phyloP scores from a whole-genome alignment of 805 yeast genomes.

The Kregervanrija delftensis region DNA sequence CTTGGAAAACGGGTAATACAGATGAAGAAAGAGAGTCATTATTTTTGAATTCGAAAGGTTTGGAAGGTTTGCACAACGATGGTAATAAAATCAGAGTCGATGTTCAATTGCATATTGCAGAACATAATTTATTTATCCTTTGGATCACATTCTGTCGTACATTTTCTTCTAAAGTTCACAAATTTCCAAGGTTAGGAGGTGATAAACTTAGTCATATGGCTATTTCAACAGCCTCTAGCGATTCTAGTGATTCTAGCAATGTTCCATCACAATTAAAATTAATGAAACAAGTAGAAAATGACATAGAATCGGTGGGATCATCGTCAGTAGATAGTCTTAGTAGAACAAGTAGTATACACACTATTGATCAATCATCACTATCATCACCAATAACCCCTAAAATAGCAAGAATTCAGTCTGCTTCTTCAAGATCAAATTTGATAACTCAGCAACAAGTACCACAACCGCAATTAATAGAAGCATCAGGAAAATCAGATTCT shows the following conservation, averaged over 20 bases:
- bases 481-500: too few relatives aligned
- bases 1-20: conserved; percentile 27
- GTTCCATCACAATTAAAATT: conserved; percentile 52
- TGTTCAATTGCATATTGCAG: conserved; percentile 70
- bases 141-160: conserved; percentile 84
- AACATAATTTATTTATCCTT: conserved; percentile 49
- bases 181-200: not conserved
- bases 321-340: conserved; percentile 9
- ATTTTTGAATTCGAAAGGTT: conserved; percentile 58
- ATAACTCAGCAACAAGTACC: too few relatives aligned
- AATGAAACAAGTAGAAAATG: conserved; percentile 30
- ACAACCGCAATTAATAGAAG: too few relatives aligned
- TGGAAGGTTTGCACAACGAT: conserved; percentile 63
- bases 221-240: conserved; percentile 8
- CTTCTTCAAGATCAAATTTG: too few relatives aligned
- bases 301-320: conserved; percentile 22
- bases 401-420: not conserved
- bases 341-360: conserved; percentile 19
- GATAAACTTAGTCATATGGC: not conserved
- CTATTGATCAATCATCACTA: conserved; percentile 3
- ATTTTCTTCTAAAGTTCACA: not conserved
- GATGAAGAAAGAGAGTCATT: conserved; percentile 40
- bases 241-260: conserved; percentile 7
- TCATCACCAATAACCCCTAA: conserved; percentile 4
- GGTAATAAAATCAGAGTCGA: conserved; percentile 64